These are phyloP conservation scores for Fusarium sp. DNA, from an alignment of 2,329 filamentous ascomycete genomes.

Conservation along the genomic window DNA sequence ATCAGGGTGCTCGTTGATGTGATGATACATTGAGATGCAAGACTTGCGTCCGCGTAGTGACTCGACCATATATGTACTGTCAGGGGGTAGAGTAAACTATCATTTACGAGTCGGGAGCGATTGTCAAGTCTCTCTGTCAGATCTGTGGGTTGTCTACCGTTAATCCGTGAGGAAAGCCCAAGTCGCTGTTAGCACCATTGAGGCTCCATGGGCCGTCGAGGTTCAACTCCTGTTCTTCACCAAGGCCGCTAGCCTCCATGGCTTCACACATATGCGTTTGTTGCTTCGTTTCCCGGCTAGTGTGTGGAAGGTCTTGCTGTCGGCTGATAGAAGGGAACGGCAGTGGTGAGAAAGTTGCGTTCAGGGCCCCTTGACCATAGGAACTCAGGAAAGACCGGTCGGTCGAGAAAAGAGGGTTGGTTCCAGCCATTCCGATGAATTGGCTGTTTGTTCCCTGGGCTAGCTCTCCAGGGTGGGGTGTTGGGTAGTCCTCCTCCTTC, in stretches of 20 bases:
- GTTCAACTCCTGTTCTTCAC: conserved; percentile 43
- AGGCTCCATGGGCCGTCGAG: conserved; percentile 45
- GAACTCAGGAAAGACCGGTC: conserved; percentile 49
- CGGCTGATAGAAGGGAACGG: conserved; percentile 50
- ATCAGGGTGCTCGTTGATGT: not conserved
- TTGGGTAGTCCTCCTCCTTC: conserved; percentile 47
- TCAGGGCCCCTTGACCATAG: conserved; percentile 41
- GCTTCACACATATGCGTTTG: conserved; percentile 46
- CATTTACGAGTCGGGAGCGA: not conserved
- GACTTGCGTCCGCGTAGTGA: not conserved
- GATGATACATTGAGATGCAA: not conserved
- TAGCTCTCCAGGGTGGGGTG: conserved; percentile 35
- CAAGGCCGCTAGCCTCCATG: conserved; percentile 33
- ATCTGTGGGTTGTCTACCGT: conserved; percentile 44
- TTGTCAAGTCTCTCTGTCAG: conserved; percentile 17
- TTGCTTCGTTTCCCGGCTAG: conserved; percentile 39
- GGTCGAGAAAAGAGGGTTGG: conserved; percentile 51
- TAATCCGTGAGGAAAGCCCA: conserved; percentile 43
- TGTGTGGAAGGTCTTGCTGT: conserved; percentile 33
- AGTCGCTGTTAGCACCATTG: conserved; percentile 34
- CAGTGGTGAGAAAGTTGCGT: conserved; percentile 43
- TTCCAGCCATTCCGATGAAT: conserved; percentile 47
- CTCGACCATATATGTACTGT: not conserved
- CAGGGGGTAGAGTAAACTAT: not conserved
- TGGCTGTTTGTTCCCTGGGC: conserved; percentile 38